These are phyloP conservation scores for Penicillium paneum DNA, from an alignment of 2,329 filamentous ascomycete genomes.

Conservation along the genomic window DNA sequence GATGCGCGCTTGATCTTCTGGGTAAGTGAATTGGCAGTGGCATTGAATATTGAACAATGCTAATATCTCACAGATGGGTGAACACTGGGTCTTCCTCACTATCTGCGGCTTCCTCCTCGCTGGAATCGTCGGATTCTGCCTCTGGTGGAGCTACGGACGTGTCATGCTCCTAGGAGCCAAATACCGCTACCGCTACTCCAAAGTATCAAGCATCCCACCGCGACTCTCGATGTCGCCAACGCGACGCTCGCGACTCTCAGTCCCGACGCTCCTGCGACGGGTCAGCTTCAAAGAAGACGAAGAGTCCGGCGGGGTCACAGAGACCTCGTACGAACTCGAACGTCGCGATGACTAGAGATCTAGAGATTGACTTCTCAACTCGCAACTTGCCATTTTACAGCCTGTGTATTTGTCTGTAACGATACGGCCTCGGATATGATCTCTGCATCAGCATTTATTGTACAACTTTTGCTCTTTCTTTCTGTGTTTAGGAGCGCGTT, in stretches of 20 bases:
- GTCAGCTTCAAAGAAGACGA: constrained; percentile 44
- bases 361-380: constrained; percentile 2
- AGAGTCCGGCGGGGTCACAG: constrained; percentile 31
- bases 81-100: constrained; percentile 56
- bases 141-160: constrained; percentile 53
- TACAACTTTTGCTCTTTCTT: constrained; percentile 18
- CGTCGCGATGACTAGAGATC: constrained; percentile 32
- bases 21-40: constrained; percentile 42
- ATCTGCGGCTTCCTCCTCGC: constrained; percentile 51
- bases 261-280: constrained; percentile 38
- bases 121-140: constrained; percentile 45
- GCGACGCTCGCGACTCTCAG: constrained; percentile 32
- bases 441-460: constrained; percentile 24
- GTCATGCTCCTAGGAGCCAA: constrained; percentile 41
- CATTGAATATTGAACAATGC: background rate
- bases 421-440: constrained; percentile 28
- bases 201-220: constrained; percentile 27
- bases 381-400: constrained; percentile 7
- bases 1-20: constrained; percentile 65
- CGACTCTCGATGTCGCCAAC: constrained; percentile 33
- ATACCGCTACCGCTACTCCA: constrained; percentile 41
- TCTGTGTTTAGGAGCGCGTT: constrained; percentile 18
- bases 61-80: constrained; percentile 46
- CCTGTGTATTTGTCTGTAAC: constrained; percentile 20
- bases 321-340: constrained; percentile 41